Conservation (phyloP, 2,329 filamentous ascomycete genomes). For the Calonectria crousiana region DNA sequence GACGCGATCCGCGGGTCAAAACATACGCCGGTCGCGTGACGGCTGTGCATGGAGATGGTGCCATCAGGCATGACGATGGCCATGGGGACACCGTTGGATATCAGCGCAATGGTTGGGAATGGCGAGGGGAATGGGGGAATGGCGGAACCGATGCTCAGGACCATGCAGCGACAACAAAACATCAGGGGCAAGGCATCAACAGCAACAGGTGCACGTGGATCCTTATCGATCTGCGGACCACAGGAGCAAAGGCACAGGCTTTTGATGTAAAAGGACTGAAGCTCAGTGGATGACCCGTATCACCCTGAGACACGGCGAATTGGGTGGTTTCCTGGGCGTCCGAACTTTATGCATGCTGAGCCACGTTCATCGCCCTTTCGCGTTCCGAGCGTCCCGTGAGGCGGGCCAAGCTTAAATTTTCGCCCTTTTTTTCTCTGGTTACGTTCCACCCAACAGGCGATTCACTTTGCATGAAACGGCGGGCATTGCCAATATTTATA, state of each 20-base stretch:
- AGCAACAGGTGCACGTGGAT: not conserved
- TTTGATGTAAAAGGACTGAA: not conserved
- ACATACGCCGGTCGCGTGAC: not conserved
- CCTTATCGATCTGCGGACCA: not conserved
- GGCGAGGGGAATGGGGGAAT: not conserved
- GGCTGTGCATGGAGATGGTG: not conserved
- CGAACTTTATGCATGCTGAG: not conserved
- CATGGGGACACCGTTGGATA: not conserved
- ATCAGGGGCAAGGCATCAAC: not conserved
- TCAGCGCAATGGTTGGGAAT: not conserved
- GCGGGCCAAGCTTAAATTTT: not conserved
- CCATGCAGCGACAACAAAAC: not conserved
- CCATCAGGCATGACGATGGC: not conserved
- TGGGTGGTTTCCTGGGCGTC: not conserved
- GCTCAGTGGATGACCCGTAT: not conserved
- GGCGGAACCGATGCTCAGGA: not conserved
- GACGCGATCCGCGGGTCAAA: not conserved
- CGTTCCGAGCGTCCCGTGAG: not conserved
- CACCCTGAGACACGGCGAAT: not conserved
- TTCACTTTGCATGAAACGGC: not conserved
- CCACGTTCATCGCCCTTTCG: not conserved
- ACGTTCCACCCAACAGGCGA: not conserved
- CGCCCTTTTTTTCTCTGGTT: not conserved
- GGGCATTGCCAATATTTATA: not conserved
- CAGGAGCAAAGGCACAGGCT: not conserved